Conservation (phyloP, 2,329 filamentous ascomycete species). For the Fusarium brachygibbosum region DNA sequence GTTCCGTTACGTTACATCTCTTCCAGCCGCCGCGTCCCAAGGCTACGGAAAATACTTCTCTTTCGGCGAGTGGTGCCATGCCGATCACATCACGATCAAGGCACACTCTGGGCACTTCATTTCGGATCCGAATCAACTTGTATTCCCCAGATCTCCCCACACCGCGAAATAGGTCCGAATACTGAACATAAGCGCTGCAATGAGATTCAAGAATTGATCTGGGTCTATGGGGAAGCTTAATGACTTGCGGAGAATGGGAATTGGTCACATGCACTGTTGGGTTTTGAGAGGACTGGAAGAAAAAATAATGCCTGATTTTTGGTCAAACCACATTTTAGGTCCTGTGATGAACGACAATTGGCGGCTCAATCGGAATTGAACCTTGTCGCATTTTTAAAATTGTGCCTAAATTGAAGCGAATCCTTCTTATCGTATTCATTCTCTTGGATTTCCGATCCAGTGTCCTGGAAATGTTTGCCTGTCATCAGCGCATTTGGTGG, state of each 20-base stretch:
- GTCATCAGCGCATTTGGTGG: background rate
- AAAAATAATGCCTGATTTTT: background rate
- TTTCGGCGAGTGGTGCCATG: constrained; percentile 32
- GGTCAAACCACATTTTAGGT: constrained; percentile 4
- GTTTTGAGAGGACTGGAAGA: background rate
- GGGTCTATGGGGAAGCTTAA: constrained; percentile 22
- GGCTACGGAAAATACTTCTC: background rate
- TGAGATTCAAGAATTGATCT: constrained; percentile 9
- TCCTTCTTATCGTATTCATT: no score
- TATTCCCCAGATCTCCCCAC: constrained; percentile 34
- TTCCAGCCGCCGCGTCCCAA: background rate
- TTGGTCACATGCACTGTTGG: constrained; percentile 17
- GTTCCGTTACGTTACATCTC: constrained; percentile 31
- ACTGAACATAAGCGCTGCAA: constrained; percentile 33
- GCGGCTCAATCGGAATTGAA: background rate
- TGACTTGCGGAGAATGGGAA: background rate
- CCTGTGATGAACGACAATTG: background rate
- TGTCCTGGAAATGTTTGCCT: background rate
- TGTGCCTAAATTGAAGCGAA: constrained; percentile 6
- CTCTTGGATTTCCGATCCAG: background rate
- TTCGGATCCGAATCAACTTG: constrained; percentile 17
- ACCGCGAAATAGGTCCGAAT: constrained; percentile 34
- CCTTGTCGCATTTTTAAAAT: background rate
- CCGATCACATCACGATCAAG: constrained; percentile 14
- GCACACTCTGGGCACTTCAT: background rate